These are phyloP conservation scores for Eragrostis curvula DNA, from an alignment of 176 grass and related monocot genomes.

Conservation along the genomic window DNA sequence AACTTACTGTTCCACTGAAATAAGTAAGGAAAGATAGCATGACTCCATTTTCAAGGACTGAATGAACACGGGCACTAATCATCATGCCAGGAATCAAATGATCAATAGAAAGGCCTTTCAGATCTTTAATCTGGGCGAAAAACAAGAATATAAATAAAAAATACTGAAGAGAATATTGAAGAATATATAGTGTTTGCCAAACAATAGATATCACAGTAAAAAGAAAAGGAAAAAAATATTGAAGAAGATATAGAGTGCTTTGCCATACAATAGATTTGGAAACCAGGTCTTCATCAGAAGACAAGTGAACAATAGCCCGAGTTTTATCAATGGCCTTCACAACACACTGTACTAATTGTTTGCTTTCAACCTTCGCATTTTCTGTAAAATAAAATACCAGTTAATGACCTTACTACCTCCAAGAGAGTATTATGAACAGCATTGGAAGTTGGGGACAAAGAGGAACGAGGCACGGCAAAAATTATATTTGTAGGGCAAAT, in stretches of 20 bases:
- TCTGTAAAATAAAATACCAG: slow-evolving; percentile 50
- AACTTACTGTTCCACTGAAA: slow-evolving; percentile 92
- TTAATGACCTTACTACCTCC: slow-evolving; percentile 16
- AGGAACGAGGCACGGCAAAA: neutral
- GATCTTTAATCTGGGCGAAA: slow-evolving; percentile 77
- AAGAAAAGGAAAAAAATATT: neutral
- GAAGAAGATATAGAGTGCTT: neutral
- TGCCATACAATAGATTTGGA: slow-evolving; percentile 79
- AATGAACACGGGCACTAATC: slow-evolving; percentile 86
- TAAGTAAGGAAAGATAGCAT: slow-evolving; percentile 97
- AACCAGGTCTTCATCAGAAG: slow-evolving; percentile 70
- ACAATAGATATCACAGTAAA: slow-evolving; percentile 16
- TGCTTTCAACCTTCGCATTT: slow-evolving; percentile 48
- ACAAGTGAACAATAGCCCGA: slow-evolving; percentile 76
- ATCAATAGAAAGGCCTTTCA: slow-evolving; percentile 94
- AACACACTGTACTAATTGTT: slow-evolving; percentile 76
- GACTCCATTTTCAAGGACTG: slow-evolving; percentile 86
- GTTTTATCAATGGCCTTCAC: slow-evolving; percentile 80
- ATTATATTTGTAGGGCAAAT: neutral
- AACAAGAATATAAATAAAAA: slow-evolving; percentile 36
- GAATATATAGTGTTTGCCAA: too few relatives aligned
- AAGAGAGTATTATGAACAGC: slow-evolving; percentile 35
- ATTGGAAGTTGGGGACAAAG: slow-evolving; percentile 6
- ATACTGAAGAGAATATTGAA: too few relatives aligned
- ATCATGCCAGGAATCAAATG: slow-evolving; percentile 97